Evolutionary conservation across 192 early-diverging fungal genomes (phyloP).

Genomic region (Allomyces arbusculus): DNA sequence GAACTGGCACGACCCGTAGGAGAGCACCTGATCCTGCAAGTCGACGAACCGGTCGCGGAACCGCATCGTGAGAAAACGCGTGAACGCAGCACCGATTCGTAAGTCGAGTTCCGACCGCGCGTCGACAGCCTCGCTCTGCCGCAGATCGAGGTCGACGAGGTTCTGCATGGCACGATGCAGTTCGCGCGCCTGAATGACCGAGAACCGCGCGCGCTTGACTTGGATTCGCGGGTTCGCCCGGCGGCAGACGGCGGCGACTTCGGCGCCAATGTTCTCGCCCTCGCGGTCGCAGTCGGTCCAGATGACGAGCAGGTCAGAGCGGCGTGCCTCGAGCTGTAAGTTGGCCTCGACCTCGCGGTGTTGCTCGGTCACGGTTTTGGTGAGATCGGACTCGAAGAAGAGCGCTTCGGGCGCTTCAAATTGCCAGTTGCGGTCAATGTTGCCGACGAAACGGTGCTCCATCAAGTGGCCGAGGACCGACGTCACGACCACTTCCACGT

Average conservation of each 20-base stretch:
- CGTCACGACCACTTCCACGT: conserved; percentile 54
- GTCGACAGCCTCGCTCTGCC: conserved; percentile 56
- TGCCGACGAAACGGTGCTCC: conserved; percentile 38
- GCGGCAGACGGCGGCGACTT: conserved; percentile 49
- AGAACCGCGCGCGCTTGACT: conserved; percentile 74
- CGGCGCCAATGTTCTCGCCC: conserved; percentile 81
- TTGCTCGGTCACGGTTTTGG: neutral
- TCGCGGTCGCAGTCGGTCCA: conserved; percentile 99
- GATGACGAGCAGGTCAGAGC: conserved; percentile 54
- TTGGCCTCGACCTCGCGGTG: conserved; percentile 31
- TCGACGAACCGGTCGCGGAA: conserved; percentile 33
- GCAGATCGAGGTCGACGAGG: conserved; percentile 49
- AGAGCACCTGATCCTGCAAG: conserved; percentile 40
- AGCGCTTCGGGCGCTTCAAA: conserved; percentile 28
- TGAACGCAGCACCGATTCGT: conserved; percentile 75
- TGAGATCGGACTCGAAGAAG: conserved; percentile 19
- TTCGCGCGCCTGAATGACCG: conserved; percentile 55
- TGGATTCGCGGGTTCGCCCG: conserved; percentile 35
- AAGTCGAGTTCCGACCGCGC: conserved; percentile 76
- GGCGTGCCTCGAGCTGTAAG: conserved; percentile 33
- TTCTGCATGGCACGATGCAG: conserved; percentile 55
- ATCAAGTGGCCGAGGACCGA: conserved; percentile 61
- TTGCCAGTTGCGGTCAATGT: conserved; percentile 37
- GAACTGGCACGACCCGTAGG: conserved; percentile 90
- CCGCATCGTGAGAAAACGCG: conserved; percentile 68